Conservation (phyloP, 31 red algal genomes). For the Endocladia muricata region DNA sequence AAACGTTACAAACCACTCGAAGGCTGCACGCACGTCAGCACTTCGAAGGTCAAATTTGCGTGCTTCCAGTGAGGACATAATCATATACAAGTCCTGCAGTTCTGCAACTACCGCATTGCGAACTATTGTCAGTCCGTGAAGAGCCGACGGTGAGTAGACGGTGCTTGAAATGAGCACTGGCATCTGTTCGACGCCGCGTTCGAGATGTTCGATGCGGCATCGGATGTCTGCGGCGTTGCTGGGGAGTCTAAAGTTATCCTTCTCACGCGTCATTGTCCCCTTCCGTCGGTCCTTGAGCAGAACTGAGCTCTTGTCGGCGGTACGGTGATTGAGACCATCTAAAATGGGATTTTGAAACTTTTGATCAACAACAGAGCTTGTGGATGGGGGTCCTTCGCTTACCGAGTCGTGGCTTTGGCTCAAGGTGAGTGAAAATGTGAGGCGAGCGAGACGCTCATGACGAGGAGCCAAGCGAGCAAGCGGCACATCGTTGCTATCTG, state of each 20-base stretch:
- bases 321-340: not conserved
- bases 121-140: not conserved
- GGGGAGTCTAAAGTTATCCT: not conserved
- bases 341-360: conserved; percentile 9
- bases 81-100: conserved; percentile 15
- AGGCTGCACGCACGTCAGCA: conserved; percentile 12
- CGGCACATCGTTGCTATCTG: too few species aligned
- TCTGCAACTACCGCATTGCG: conserved; percentile 2
- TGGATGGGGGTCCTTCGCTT: not conserved
- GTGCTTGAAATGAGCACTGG: conserved; percentile 10
- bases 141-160: not conserved
- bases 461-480: not conserved
- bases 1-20: conserved; percentile 28
- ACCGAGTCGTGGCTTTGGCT: not conserved
- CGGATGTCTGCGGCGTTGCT: conserved; percentile 1
- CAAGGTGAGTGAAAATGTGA: not conserved
- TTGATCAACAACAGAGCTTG: not conserved
- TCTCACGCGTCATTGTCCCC: not conserved
- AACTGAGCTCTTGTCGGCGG: not conserved
- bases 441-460: not conserved
- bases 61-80: conserved; percentile 17
- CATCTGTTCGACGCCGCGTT: conserved; percentile 18
- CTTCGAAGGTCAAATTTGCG: conserved; percentile 7
- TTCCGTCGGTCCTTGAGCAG: not conserved
- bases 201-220: conserved; percentile 16